Base-by-base conservation (phyloP, 805 yeast species). In the Saturnispora besseyi region DNA sequence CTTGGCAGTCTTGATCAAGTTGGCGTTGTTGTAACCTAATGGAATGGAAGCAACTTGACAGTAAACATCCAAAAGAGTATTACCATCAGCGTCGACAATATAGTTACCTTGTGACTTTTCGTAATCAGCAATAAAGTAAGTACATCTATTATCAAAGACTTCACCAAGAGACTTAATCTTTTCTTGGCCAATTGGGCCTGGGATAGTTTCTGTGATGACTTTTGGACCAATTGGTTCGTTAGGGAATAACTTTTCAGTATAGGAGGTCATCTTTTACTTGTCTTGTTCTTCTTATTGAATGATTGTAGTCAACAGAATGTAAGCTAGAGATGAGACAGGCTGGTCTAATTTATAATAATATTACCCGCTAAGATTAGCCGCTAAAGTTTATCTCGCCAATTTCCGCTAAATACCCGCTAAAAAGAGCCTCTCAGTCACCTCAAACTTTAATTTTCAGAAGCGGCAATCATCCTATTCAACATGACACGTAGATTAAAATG, bases 31-130 rank as follows among this genome's bases (percentile, higher is more conserved):
- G 78, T 86, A 86, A 45, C 95, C 95, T 53, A 86, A 74, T 15
- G 93, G 83, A 57, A 86, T 85, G 12, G 95, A 86, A 11, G 95
- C 87, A 59, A 86, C 84, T 71, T 86, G 95, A 42, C 87, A 84
- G 62, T 86, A 87, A 38, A 81, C 79, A 64, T 87, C 95, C 59
- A 87, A 76, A 61, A 75, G 71, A 34, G 69, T 62, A 73, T 87
- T 87, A 44, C 95, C 95, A 61, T 87, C 95, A 31, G 75, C 84
- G 61, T 87, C 95, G 47, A 74, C 83, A 44, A 87, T 74, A 70
- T 85, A 87, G 77, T 87, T 87, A 64, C 95, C 95, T 33, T 61
- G 50, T 2, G 93, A 84, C 64, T 82, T 82, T 48, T 72, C 73
- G 68, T 86, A 87, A 67, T 87, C 95, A 49, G 82, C 86, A 48